A percentile compares a stretch with the other conserved stretches of the same genome.
These are phyloP conservation scores for Vickermania ingenoplastis DNA, from an alignment of 208 protist species.

Conservation along the genomic window DNA sequence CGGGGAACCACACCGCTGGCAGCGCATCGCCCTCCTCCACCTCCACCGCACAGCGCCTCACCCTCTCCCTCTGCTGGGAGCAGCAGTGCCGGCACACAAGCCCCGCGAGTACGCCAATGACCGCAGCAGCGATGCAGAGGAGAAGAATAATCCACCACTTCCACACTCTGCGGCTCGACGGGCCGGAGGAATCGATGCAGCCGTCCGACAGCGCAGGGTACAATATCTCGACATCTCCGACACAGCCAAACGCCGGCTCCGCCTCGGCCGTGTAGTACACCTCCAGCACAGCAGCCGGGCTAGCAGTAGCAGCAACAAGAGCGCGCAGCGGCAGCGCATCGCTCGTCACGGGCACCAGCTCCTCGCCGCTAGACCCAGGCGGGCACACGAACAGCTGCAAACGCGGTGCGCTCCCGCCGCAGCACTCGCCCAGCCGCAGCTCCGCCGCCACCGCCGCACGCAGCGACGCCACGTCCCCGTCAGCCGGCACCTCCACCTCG, in stretches of 20 bases:
- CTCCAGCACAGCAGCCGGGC: neutral
- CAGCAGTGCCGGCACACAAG: too few species aligned
- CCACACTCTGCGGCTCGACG: too few species aligned
- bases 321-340: neutral
- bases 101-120: too few species aligned
- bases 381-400: neutral
- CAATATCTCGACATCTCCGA: neutral
- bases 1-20: too few species aligned
- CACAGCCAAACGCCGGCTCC: neutral
- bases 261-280: neutral
- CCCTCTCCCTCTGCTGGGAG: too few species aligned
- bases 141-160: too few species aligned
- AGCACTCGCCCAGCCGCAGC: neutral
- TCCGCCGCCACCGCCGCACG: neutral
- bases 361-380: neutral
- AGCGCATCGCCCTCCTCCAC: too few species aligned
- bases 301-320: neutral
- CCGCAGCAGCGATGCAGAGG: too few species aligned
- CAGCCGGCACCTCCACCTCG: neutral
- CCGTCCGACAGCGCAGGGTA: too few species aligned
- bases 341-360: neutral
- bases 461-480: neutral
- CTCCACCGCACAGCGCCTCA: too few species aligned
- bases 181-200: too few species aligned
- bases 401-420: neutral